Percentiles rank a stretch among this genome's conserved stretches.
Conservation (phyloP, 2,329 filamentous ascomycete genomes). For the Simplicillium aogashimaense region DNA sequence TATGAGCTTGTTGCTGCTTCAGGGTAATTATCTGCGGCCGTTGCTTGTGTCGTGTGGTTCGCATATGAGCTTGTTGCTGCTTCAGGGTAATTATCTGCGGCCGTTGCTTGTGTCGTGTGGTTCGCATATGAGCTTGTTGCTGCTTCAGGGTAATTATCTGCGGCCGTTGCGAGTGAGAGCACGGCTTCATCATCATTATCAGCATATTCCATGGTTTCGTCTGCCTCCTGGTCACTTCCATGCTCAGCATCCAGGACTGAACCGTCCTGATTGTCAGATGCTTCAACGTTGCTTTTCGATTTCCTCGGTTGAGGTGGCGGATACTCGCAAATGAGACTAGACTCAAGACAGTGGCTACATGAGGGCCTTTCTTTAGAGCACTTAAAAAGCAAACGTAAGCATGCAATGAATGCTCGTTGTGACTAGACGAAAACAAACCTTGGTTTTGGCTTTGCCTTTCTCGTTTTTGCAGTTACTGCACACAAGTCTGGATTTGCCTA, state of each 20-base stretch:
- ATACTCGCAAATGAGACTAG: conserved; percentile 26
- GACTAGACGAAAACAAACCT: conserved; percentile 18
- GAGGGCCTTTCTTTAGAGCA: conserved; percentile 29
- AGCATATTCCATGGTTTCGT: conserved; percentile 2
- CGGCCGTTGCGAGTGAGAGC: too few relatives aligned
- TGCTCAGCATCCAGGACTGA: conserved; percentile 4
- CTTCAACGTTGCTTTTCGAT: conserved; percentile 9
- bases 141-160: too few relatives aligned
- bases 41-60: too few relatives aligned
- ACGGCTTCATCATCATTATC: too few relatives aligned
- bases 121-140: too few relatives aligned
- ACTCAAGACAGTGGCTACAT: conserved; percentile 25
- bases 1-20: too few relatives aligned
- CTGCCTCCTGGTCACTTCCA: conserved; percentile 5
- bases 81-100: too few relatives aligned
- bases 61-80: too few relatives aligned
- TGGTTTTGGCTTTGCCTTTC: conserved; percentile 22
- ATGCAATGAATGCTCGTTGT: background rate
- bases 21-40: too few relatives aligned
- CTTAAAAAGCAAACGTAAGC: too few relatives aligned
- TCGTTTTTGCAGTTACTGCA: conserved; percentile 25
- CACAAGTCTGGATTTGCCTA: conserved; percentile 20
- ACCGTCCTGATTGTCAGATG: conserved; percentile 9
- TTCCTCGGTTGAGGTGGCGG: conserved; percentile 14
- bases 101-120: too few relatives aligned